These are phyloP conservation scores for Trichoderma oligosporum DNA, from an alignment of 2,329 filamentous ascomycete species.

Conservation along the genomic window DNA sequence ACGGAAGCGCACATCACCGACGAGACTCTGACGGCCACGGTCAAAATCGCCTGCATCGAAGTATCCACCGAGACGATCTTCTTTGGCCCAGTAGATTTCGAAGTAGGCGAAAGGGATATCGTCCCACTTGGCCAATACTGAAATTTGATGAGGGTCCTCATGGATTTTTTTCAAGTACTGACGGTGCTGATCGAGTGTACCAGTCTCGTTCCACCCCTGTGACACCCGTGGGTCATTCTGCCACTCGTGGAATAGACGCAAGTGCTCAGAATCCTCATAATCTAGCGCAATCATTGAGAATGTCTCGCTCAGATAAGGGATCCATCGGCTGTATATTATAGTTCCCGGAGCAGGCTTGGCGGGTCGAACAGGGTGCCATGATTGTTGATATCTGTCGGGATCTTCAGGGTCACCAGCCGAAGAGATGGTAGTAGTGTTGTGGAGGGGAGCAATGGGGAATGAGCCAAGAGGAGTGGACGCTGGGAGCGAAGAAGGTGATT, in stretches of 20 bases:
- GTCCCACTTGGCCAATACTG: slow-evolving; percentile 68
- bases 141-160: slow-evolving; percentile 67
- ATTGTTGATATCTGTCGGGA: slow-evolving; percentile 44
- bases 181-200: slow-evolving; percentile 69
- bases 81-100: slow-evolving; percentile 72
- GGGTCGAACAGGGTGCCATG: slow-evolving; percentile 67
- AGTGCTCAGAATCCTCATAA: slow-evolving; percentile 59
- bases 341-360: slow-evolving; percentile 68
- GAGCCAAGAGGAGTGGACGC: too few species aligned
- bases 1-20: slow-evolving; percentile 57
- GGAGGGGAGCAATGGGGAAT: slow-evolving; percentile 48
- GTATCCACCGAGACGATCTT: slow-evolving; percentile 55
- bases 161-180: slow-evolving; percentile 67
- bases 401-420: slow-evolving; percentile 41
- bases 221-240: slow-evolving; percentile 81
- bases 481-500: slow-evolving; percentile 37
- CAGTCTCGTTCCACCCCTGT: slow-evolving; percentile 75
- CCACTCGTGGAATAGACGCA: slow-evolving; percentile 72
- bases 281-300: slow-evolving; percentile 76
- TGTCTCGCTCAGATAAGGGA: slow-evolving; percentile 69
- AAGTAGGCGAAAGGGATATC: slow-evolving; percentile 72
- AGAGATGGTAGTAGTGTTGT: slow-evolving; percentile 42
- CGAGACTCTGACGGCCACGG: slow-evolving; percentile 55
- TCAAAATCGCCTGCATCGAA: slow-evolving; percentile 55
- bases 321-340: slow-evolving; percentile 73